These are phyloP conservation scores for Globisporangium mamillatum DNA, from an alignment of 352 stramenopile genomes.

Conservation along the genomic window DNA sequence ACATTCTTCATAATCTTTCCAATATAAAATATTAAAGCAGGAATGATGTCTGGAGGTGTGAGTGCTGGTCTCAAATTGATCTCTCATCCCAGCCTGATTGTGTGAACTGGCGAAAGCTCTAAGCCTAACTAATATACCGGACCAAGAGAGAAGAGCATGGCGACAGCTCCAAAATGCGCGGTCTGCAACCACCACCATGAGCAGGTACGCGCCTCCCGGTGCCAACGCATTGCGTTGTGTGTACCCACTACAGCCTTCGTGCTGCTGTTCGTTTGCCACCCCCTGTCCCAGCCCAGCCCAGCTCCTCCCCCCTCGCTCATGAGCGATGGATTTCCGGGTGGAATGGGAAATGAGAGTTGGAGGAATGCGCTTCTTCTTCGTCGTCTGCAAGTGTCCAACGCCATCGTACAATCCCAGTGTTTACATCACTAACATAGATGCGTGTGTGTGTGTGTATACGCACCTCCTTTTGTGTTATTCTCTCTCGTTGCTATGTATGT, in stretches of 20 bases:
- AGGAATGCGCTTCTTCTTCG: background rate
- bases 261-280: background rate
- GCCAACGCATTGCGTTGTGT: background rate
- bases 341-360: background rate
- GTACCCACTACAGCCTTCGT: background rate
- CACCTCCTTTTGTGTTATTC: background rate
- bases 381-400: background rate
- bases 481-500: background rate
- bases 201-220: constrained; percentile 20
- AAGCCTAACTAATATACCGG: no score
- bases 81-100: no score
- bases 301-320: background rate
- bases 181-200: constrained; percentile 57
- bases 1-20: no score
- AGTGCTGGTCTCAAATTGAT: no score
- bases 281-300: background rate
- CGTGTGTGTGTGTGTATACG: background rate
- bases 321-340: background rate
- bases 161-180: constrained; percentile 25
- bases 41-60: no score
- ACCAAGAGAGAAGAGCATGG: background rate
- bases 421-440: background rate
- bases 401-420: background rate
- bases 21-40: no score
- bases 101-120: no score